A percentile compares a stretch with the other conserved stretches of the same genome.
phyloP scores from a whole-genome alignment of 2,329 filamentous ascomycete species.

The Macrophomina tecta region DNA sequence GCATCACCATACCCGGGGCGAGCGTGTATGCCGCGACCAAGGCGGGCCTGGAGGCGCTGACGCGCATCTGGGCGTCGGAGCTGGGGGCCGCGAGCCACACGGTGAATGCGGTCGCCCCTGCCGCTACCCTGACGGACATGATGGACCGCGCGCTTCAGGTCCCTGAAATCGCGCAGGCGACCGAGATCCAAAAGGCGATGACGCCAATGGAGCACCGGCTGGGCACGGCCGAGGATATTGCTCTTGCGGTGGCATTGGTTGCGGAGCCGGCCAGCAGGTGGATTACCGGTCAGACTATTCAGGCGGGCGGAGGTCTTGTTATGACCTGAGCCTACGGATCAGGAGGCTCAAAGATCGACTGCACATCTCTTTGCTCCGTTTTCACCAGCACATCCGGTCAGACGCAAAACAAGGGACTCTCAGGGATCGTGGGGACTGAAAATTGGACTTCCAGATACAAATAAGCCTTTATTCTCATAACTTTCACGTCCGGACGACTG shows the following conservation, averaged over 20 bases:
- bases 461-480: too few species aligned
- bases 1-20: slow-evolving; percentile 78
- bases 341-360: too few species aligned
- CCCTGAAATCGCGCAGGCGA: background rate
- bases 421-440: too few species aligned
- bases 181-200: background rate
- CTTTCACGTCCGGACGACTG: too few species aligned
- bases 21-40: slow-evolving; percentile 94
- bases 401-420: too few species aligned
- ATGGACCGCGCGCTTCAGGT: background rate
- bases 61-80: background rate
- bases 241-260: background rate
- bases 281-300: slow-evolving; percentile 12
- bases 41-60: slow-evolving; percentile 51
- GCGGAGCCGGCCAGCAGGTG: slow-evolving; percentile 15
- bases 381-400: too few species aligned
- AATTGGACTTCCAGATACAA: too few species aligned
- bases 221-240: slow-evolving; percentile 1
- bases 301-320: background rate
- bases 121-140: slow-evolving; percentile 10
- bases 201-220: too few species aligned
- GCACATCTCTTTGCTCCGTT: too few species aligned
- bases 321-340: background rate
- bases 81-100: background rate
- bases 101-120: slow-evolving; percentile 13